Base-by-base conservation (phyloP, 257 asterid species). In the Scutellaria minor region DNA sequence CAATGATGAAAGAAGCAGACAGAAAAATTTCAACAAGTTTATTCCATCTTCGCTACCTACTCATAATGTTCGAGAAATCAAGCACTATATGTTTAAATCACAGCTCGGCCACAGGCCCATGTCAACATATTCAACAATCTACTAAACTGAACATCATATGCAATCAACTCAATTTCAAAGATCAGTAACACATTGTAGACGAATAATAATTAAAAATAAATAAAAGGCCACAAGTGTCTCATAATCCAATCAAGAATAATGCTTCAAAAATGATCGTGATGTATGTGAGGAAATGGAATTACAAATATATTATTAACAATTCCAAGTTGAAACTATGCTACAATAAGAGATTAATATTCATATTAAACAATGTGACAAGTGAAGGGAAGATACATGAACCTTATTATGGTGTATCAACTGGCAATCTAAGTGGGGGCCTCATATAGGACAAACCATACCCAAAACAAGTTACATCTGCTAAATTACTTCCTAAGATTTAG, bases 351-450 rank as follows among this genome's bases (percentile, higher is more conserved):
- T 37, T 55, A 64, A 59, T 66, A 39, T 66, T 67, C 37, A 50
- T 71, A 57, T 61, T 47, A 48, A 56, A 53, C 22, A 72, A 76
- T 14, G 76, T 51, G 77, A 57, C 54, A 56, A 20, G 20, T 31
- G 24, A 62, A 35, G 61, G 73, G 65, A 42, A 80, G 83, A 78
- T 83, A n/a, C 87, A 83, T 75, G 87, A 80, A 83, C 81, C 83
- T 47, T 37, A 54, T 45, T 64, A 53, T 51, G 54, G 71, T 41
- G 72, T 46, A 59, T 46, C 61, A 57, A 39, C 47, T 15, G 31
- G 48, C 55, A 71, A 71, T 82, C 77, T 50, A 72, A 75, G 83
- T 75, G 83, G 83, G 66, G 79, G 62, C 62, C 81, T 41, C 12
- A 50, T 64, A 44, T 27, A 44, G 72, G 68, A 67, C 64, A 47